Base-by-base conservation (phyloP, 805 yeast species). In the Candida ipomoeae region DNA sequence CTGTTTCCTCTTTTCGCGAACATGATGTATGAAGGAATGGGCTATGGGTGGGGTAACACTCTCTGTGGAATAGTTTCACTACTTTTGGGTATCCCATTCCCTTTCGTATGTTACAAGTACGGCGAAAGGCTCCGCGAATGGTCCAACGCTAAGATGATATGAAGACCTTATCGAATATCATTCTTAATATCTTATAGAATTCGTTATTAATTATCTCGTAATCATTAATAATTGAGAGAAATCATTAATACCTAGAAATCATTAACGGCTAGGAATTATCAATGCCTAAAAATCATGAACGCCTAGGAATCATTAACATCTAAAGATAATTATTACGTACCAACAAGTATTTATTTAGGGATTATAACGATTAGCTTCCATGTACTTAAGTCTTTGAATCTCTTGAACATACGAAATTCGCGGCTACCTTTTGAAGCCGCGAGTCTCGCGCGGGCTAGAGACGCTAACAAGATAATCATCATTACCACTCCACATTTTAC, bases 31-130 rank as follows among this genome's bases (percentile, higher is more conserved):
- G 66, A 53, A 15, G 52, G 47, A 35, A 53, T 71, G 43, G 65
- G 64, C 8, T 71, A 71, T 51, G 75, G 75, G 5, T 70, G 75
- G 74, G 75, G 71, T 1, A 70, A 70, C 51, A 68, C 74, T 17
- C 57, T 71, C 63, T 68, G 72, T 54, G 76, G 68, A 6, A 52
- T 69, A 40, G 57, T 71, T 32, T 70, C 65, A 6, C 49, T 70
- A 11, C 57, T 59, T 1, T 59, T 71, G 48, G 75, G 76, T 2
- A 52, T 69, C 10, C 75, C 75, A 5, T 71, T 71, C 54, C 76
- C 76, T 1, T 56, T 68, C 8, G 52, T 68, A 38, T 69, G 74
- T 53, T 63, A 65, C 48, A 54, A 60, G 44, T 66, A 69, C 48
- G 76, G 76, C 11, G 74, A 70, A 50, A 54, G 59, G 43, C 60